phyloP scores from a whole-genome alignment of 2,329 filamentous ascomycete species.

The Onygenales sp. region DNA sequence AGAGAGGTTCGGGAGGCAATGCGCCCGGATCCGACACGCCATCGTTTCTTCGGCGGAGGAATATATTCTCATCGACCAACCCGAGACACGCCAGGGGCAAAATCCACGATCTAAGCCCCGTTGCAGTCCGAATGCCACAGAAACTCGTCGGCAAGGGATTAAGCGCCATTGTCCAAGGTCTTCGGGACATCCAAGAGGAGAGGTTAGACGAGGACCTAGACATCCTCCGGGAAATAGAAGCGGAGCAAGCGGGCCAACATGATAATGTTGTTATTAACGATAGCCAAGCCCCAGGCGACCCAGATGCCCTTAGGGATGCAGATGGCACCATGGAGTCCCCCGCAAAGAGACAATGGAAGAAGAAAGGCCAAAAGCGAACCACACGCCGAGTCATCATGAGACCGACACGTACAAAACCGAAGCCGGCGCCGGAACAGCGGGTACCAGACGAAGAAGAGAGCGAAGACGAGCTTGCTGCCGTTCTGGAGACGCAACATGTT shows the following conservation, averaged over 20 bases:
- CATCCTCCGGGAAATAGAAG: constrained; percentile 35
- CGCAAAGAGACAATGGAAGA: constrained; percentile 28
- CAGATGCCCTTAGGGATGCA: constrained; percentile 5
- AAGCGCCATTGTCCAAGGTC: constrained; percentile 28
- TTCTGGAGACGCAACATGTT: constrained; percentile 20
- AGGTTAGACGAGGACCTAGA: constrained; percentile 34
- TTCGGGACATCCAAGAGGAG: constrained; percentile 33
- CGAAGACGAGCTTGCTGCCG: constrained; percentile 21
- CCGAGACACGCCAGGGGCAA: constrained; percentile 10
- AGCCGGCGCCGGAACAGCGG: constrained; percentile 16
- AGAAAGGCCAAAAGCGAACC: constrained; percentile 41
- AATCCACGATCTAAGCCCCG: constrained; percentile 23
- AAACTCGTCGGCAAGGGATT: constrained; percentile 31
- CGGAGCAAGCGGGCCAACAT: constrained; percentile 15
- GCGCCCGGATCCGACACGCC: constrained; percentile 26
- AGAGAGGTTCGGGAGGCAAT: constrained; percentile 4
- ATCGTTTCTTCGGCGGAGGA: constrained; percentile 29
- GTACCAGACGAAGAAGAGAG: constrained; percentile 11
- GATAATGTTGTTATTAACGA: constrained; percentile 25
- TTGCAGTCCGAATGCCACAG: constrained; percentile 26
- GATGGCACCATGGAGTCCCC: constrained; percentile 3
- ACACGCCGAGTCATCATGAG: constrained; percentile 36
- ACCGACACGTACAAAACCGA: constrained; percentile 27
- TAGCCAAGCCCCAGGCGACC: constrained; percentile 20
- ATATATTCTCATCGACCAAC: constrained; percentile 20